Conservation (phyloP, 2,329 filamentous ascomycete species). For the Leptographium procerum region DNA sequence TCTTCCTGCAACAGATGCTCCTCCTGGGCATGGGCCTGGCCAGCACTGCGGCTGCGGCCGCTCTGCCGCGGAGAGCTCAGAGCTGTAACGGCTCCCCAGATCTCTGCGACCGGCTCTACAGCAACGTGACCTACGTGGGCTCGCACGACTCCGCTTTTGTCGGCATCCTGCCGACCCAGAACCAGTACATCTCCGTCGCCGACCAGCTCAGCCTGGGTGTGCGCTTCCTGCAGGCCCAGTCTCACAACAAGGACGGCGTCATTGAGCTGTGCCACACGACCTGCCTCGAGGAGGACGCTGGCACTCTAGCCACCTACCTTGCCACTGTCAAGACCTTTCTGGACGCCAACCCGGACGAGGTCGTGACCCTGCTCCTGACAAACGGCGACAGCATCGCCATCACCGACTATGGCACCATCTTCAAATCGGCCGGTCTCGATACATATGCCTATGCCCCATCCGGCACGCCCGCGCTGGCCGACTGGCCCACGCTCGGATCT, state of each 20-base stretch:
- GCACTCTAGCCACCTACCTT: conserved; percentile 44
- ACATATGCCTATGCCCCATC: conserved; percentile 44
- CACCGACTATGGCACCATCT: conserved; percentile 41
- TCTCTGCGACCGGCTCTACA: conserved; percentile 46
- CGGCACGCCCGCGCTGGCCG: conserved; percentile 27
- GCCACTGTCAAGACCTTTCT: conserved; percentile 48
- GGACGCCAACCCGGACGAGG: conserved; percentile 44
- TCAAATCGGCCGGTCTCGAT: conserved; percentile 42
- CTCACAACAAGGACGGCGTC: conserved; percentile 38
- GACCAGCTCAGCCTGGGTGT: conserved; percentile 50
- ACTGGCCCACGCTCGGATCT: conserved; percentile 59
- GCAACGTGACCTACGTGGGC: conserved; percentile 49
- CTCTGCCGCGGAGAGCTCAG: not conserved
- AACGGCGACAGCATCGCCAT: conserved; percentile 49
- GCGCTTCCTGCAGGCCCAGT: conserved; percentile 53
- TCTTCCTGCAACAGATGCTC: not conserved
- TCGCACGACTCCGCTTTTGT: conserved; percentile 57
- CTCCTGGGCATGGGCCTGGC: not conserved
- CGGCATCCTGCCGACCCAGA: conserved; percentile 39
- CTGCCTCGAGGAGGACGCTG: conserved; percentile 48
- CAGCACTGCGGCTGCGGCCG: not conserved
- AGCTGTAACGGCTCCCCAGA: conserved; percentile 46
- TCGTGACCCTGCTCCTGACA: conserved; percentile 51
- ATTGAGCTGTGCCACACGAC: conserved; percentile 55
- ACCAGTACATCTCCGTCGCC: conserved; percentile 48